Conservation (phyloP, 2,329 filamentous ascomycete species). For the Hortaea werneckii region DNA sequence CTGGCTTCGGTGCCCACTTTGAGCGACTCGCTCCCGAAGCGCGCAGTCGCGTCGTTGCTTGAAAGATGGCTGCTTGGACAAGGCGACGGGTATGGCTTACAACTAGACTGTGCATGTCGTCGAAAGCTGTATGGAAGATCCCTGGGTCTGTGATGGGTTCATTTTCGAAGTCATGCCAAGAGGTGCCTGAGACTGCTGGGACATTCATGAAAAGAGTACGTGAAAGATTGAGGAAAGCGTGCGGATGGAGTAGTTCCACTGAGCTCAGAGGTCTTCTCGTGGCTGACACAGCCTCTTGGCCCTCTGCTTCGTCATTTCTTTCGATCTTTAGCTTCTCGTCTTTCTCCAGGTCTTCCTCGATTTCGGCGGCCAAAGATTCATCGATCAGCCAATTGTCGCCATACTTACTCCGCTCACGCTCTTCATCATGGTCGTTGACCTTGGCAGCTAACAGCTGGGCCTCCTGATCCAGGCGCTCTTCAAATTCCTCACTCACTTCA, state of each 20-base stretch:
- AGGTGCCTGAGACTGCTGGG: slow-evolving; percentile 21
- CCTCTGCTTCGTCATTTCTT: background rate
- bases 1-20: slow-evolving; percentile 13
- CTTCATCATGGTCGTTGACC: slow-evolving; percentile 54
- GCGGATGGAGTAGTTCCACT: slow-evolving; percentile 47
- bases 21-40: slow-evolving; percentile 28
- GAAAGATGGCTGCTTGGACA: slow-evolving; percentile 57
- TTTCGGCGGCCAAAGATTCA: slow-evolving; percentile 24
- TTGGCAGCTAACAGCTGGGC: slow-evolving; percentile 56
- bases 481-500: slow-evolving; percentile 60
- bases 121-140: slow-evolving; percentile 64
- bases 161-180: slow-evolving; percentile 13
- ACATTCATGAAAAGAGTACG: slow-evolving; percentile 65
- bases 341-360: slow-evolving; percentile 15
- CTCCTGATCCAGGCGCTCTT: slow-evolving; percentile 53
- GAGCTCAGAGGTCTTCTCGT: slow-evolving; percentile 30
- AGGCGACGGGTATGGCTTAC: slow-evolving; percentile 60
- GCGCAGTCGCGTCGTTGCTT: slow-evolving; percentile 59
- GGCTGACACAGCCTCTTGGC: background rate
- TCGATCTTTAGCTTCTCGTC: slow-evolving; percentile 3
- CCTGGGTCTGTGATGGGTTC: slow-evolving; percentile 43
- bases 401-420: slow-evolving; percentile 50
- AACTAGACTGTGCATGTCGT: slow-evolving; percentile 61
- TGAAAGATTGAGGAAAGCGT: slow-evolving; percentile 54
- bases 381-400: slow-evolving; percentile 57